Conservation (phyloP, 1,139 yeast species). For the Taphrina sp. region DNA sequence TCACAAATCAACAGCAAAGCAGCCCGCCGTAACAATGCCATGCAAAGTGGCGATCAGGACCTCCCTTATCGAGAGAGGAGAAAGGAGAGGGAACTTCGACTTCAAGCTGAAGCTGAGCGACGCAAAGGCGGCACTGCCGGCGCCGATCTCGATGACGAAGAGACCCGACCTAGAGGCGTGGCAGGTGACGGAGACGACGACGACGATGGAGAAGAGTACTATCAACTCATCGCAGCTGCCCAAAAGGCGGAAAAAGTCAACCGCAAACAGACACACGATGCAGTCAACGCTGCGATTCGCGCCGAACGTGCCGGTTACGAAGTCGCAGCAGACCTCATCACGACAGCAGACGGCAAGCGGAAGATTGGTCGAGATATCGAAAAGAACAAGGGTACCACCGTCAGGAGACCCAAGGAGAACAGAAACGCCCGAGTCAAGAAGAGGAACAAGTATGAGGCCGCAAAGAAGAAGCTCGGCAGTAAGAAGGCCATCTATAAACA, state of each 20-base stretch:
- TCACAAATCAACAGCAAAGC: slow-evolving; percentile 79
- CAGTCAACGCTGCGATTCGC: slow-evolving; percentile 52
- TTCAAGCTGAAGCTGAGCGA: slow-evolving; percentile 81
- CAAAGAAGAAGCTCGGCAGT: slow-evolving; percentile 89
- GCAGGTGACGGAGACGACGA: slow-evolving; percentile 45
- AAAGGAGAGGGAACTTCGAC: slow-evolving; percentile 82
- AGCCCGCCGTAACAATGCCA: slow-evolving; percentile 49
- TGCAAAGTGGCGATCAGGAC: slow-evolving; percentile 76
- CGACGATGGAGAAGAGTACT: slow-evolving; percentile 50
- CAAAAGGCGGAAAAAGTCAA: slow-evolving; percentile 53
- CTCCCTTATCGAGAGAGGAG: slow-evolving; percentile 89
- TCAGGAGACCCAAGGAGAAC: slow-evolving; percentile 86
- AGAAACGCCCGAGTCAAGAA: slow-evolving; percentile 96
- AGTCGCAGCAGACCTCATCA: too few relatives aligned
- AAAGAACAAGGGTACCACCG: slow-evolving; percentile 93
- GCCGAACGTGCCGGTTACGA: slow-evolving; percentile 89
- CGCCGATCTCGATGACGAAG: slow-evolving; percentile 56
- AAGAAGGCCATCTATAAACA: slow-evolving; percentile 83
- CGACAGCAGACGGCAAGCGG: slow-evolving; percentile 81
- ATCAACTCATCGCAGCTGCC: slow-evolving; percentile 48
- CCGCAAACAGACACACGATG: slow-evolving; percentile 64
- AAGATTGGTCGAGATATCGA: slow-evolving; percentile 90
- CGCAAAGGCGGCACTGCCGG: slow-evolving; percentile 64
- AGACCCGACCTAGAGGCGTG: slow-evolving; percentile 38
- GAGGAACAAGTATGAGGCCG: slow-evolving; percentile 94